Evolutionary conservation across 2,329 filamentous ascomycete species (phyloP).

Genomic region (Sphaerostilbella broomeana): DNA sequence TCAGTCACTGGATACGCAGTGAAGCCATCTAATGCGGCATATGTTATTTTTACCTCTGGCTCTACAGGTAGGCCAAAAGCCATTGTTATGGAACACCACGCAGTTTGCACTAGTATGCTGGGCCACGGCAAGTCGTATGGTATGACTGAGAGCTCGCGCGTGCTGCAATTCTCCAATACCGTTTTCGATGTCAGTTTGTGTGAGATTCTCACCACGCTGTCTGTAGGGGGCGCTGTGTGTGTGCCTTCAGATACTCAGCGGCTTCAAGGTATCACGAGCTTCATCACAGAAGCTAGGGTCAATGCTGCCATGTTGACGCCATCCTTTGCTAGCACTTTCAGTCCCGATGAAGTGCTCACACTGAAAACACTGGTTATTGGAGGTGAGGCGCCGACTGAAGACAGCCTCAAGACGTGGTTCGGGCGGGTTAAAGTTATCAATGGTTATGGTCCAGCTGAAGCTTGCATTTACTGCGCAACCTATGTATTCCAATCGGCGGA

Average conservation of each 20-base stretch:
- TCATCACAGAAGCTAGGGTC: neutral
- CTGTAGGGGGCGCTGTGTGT: conserved; percentile 13
- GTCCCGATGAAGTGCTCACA: conserved; percentile 1
- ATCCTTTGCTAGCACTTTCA: neutral
- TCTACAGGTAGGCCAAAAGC: conserved; percentile 3
- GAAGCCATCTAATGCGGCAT: neutral
- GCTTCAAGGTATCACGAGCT: conserved; percentile 5
- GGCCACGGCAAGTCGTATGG: neutral
- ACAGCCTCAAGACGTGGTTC: conserved; percentile 13
- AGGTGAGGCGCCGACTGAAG: conserved; percentile 13
- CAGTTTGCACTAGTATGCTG: neutral
- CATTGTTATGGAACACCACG: neutral
- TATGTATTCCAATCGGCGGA: conserved; percentile 4
- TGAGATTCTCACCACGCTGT: conserved; percentile 11
- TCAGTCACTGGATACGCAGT: too few relatives aligned
- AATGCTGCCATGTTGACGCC: conserved; percentile 5
- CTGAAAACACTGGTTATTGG: conserved; percentile 12
- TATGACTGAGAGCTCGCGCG: neutral
- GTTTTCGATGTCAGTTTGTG: conserved; percentile 8
- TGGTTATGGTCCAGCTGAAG: conserved; percentile 17
- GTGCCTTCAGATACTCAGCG: conserved; percentile 14
- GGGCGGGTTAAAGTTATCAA: conserved; percentile 16
- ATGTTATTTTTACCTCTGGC: conserved; percentile 1
- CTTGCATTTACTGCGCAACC: conserved; percentile 13
- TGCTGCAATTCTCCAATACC: conserved; percentile 12